Percentiles rank a stretch among this genome's conserved stretches.
Evolutionary conservation across 805 yeast genomes (phyloP).

Genomic region (Candida taoyuanica): DNA sequence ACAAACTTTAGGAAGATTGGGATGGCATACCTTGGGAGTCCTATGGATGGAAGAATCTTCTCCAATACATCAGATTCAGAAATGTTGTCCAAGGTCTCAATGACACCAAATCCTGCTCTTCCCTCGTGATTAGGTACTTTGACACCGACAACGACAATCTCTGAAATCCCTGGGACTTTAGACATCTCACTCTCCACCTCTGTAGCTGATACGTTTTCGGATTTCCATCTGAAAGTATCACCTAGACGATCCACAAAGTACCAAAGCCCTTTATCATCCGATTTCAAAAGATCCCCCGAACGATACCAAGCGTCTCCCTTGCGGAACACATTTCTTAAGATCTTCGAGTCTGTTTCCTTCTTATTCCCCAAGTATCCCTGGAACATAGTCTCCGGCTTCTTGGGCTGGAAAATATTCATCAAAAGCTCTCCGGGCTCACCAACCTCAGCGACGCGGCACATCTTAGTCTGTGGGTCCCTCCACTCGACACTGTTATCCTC

Average conservation of each 20-base stretch:
- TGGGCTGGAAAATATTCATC: slow-evolving; percentile 64
- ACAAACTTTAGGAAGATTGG: slow-evolving; percentile 79
- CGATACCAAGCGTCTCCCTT: slow-evolving; percentile 92
- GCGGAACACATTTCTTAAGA: slow-evolving; percentile 65
- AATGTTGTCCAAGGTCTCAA: slow-evolving; percentile 40
- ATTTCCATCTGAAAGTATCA: slow-evolving; percentile 95
- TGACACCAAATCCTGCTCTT: slow-evolving; percentile 85
- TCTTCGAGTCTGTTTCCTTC: slow-evolving; percentile 73
- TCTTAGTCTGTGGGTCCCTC: slow-evolving; percentile 63
- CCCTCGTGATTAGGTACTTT: slow-evolving; percentile 87
- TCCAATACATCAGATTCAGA: slow-evolving; percentile 31
- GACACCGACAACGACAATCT: slow-evolving; percentile 84
- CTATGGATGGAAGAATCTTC: slow-evolving; percentile 34
- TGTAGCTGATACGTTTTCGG: slow-evolving; percentile 89
- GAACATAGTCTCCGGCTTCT: slow-evolving; percentile 67
- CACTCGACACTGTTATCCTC: slow-evolving; percentile 69
- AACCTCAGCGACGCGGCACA: slow-evolving; percentile 46
- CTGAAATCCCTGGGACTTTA: slow-evolving; percentile 39
- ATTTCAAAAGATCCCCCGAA: slow-evolving; percentile 75
- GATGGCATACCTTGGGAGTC: slow-evolving; percentile 78
- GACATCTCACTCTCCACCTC: slow-evolving; percentile 80
- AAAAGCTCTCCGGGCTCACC: slow-evolving; percentile 85
- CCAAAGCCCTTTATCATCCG: slow-evolving; percentile 63
- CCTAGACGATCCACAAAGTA: slow-evolving; percentile 91
- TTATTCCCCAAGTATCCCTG: slow-evolving; percentile 87